Evolutionary conservation across 1,284 basidiomycete genomes (phyloP), one percentile per base, ranked within the genome.

Genomic region (Xerocomus amazonicus): DNA sequence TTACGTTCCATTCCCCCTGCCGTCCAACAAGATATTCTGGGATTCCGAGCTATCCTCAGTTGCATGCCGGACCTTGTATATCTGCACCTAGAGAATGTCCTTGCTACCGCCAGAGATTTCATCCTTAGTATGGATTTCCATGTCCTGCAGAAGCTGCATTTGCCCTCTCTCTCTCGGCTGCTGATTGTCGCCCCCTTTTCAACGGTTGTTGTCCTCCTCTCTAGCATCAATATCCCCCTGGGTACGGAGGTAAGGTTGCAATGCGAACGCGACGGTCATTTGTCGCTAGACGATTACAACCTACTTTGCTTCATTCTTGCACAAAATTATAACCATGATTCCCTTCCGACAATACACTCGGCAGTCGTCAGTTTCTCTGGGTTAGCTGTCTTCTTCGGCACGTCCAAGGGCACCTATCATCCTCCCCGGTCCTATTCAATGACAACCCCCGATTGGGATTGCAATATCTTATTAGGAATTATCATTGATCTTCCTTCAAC

Each of bases 41-140:
- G 62, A n/a, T 51, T 72, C 12, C 40, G 61, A 6, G 34, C 55
- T 32, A 51, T 47, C 4, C 54, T 72, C 4, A 26, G 50, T 23
- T 47, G 50, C 43, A 67, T 67, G 63, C 68, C 62, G 9, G n/a
- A 43, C 9, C 58, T 73, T 17, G 55, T 56, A 37, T 34, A 46
- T 1, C 56, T 72, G 2, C 52, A 61, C 32, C 55, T 72, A 9
- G 46, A 58, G 8, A 32, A 62, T 45, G 51, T 54, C 16, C 57
- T 71, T 6, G 49, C 60, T 10, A 31, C 34, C 6, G 23, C 45
- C 1, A 26, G 45, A 6, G 23, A 26, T 12, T 42, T 48, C 33
- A 9, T 33, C 14, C 41, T 40, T 9, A 29, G 43, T 3, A 5
- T 9, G 2, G 29, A 31, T 16, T 42, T 32, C 7, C 12, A 19